These are phyloP conservation scores for Trichosporon coremiiforme DNA, from an alignment of 1,284 basidiomycete genomes.

Conservation along the genomic window DNA sequence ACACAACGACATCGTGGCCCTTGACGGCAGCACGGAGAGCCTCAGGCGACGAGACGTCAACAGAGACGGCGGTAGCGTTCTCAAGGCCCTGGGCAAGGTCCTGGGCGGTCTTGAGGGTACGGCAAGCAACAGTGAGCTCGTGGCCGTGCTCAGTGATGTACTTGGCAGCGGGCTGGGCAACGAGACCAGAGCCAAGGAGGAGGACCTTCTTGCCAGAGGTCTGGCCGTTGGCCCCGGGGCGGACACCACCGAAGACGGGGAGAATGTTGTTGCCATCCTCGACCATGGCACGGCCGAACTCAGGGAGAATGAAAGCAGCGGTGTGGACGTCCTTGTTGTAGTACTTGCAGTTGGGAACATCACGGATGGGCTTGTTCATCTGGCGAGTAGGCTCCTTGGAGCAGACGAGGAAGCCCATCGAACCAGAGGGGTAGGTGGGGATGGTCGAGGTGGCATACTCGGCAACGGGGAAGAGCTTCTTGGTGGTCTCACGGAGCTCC, in stretches of 20 bases:
- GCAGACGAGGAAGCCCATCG: constrained; percentile 94
- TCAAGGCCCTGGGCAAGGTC: constrained; percentile 70
- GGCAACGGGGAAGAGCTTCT: constrained; percentile 76
- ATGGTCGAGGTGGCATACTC: constrained; percentile 97
- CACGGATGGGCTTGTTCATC: constrained; percentile 69
- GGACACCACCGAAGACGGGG: constrained; percentile 64
- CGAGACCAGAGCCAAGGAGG: constrained; percentile 91
- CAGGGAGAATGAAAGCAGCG: constrained; percentile 84
- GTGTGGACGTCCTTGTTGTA: constrained; percentile 30
- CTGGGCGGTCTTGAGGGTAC: constrained; percentile 75
- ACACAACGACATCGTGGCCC: constrained; percentile 90
- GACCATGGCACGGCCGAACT: constrained; percentile 79
- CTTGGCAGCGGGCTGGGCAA: constrained; percentile 90
- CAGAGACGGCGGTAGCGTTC: constrained; percentile 70
- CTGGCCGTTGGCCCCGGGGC: constrained; percentile 60
- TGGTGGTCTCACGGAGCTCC: constrained; percentile 72
- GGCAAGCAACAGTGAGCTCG: constrained; percentile 80
- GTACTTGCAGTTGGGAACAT: constrained; percentile 64
- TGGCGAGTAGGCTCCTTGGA: constrained; percentile 74
- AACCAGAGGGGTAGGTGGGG: constrained; percentile 95
- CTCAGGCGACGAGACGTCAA: constrained; percentile 76
- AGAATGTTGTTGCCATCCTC: constrained; percentile 70
- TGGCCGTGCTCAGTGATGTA: constrained; percentile 86
- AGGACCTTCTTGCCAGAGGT: constrained; percentile 71
- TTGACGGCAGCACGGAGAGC: constrained; percentile 80